phyloP scores from a whole-genome alignment of 1,284 basidiomycete species.

The Pyrrhoderma noxium region DNA sequence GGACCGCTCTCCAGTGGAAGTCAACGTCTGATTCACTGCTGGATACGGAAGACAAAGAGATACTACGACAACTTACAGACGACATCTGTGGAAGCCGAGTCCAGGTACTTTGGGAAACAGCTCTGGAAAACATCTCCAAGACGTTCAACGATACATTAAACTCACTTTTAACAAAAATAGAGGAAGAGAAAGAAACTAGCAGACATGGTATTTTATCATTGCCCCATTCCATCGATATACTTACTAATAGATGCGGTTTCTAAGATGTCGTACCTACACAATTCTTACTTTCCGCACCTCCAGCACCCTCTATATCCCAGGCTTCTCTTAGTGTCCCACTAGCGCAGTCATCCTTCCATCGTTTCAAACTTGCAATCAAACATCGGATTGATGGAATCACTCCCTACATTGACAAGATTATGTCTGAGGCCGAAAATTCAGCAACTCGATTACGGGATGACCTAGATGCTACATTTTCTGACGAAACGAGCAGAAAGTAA shows the following conservation, averaged over 20 bases:
- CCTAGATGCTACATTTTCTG: conserved; percentile 37
- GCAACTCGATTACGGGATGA: conserved; percentile 51
- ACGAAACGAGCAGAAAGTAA: conserved; percentile 30
- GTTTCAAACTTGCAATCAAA: conserved; percentile 47
- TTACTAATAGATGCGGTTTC: conserved; percentile 12
- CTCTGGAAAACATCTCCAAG: conserved; percentile 36
- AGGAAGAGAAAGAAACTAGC: conserved; percentile 22
- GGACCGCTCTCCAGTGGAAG: conserved; percentile 45
- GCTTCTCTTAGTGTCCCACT: conserved; percentile 30
- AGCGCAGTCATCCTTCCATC: conserved; percentile 44
- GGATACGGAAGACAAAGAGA: conserved; percentile 33
- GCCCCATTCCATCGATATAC: not conserved
- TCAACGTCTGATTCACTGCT: conserved; percentile 34
- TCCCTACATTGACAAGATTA: conserved; percentile 46
- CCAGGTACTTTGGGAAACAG: conserved; percentile 46
- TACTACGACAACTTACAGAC: conserved; percentile 42
- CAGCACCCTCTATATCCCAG: conserved; percentile 39
- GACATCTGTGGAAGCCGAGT: conserved; percentile 44
- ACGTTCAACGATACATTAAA: conserved; percentile 38
- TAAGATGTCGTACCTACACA: conserved; percentile 44
- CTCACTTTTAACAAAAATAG: conserved; percentile 25
- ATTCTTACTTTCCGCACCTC: conserved; percentile 48
- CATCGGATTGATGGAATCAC: conserved; percentile 56
- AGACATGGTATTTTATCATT: conserved; percentile 27
- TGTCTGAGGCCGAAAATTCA: conserved; percentile 49